Evolutionary conservation across 2,329 filamentous ascomycete genomes (phyloP).

Genomic region (Ambrosiella xylebori): DNA sequence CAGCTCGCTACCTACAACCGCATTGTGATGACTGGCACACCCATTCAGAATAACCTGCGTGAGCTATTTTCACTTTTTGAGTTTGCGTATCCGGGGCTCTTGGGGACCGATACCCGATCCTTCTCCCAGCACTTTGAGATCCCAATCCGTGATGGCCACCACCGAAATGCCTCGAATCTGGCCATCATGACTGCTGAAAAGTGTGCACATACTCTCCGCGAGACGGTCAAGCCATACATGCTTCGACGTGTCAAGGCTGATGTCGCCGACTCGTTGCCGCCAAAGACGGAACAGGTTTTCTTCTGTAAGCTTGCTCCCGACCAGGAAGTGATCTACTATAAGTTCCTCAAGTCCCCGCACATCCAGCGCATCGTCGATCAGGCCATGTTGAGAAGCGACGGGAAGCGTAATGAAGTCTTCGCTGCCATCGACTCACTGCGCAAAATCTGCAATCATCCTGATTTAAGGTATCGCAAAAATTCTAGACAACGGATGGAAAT

Average conservation of each 20-base stretch:
- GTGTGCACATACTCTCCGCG: conserved; percentile 84
- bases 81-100: conserved; percentile 89
- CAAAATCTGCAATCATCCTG: conserved; percentile 96
- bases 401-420: conserved; percentile 22
- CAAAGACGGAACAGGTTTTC: conserved; percentile 89
- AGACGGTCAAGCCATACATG: conserved; percentile 83
- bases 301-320: conserved; percentile 76
- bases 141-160: conserved; percentile 82
- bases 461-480: conserved; percentile 39
- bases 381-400: background rate
- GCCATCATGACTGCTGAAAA: conserved; percentile 89
- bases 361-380: conserved; percentile 11
- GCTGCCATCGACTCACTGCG: conserved; percentile 83
- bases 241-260: conserved; percentile 86
- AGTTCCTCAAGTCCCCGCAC: conserved; percentile 12
- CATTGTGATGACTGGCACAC: conserved; percentile 86
- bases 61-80: conserved; percentile 97
- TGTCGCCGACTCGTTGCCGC: conserved; percentile 80
- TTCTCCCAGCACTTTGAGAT: conserved; percentile 88
- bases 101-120: conserved; percentile 71
- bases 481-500: background rate
- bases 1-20: conserved; percentile 79
- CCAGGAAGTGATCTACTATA: conserved; percentile 13
- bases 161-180: conserved; percentile 84
- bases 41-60: conserved; percentile 90